A percentile compares a stretch with the other conserved stretches of the same genome.
Conservation (phyloP, 2,329 filamentous ascomycete genomes). For the Paramyrothecium roridum region DNA sequence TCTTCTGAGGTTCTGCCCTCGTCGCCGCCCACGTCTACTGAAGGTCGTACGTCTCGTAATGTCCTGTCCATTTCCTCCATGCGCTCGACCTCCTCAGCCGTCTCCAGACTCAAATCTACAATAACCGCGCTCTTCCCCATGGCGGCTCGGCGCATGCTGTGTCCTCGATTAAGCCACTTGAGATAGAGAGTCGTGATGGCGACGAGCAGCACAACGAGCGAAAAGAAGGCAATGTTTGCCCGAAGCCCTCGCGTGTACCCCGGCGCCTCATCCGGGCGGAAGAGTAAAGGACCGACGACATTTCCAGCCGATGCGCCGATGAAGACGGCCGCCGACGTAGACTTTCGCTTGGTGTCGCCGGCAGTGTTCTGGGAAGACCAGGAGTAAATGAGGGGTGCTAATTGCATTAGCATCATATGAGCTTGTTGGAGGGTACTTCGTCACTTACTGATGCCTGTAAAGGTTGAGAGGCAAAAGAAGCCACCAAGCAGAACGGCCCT, state of each 20-base stretch:
- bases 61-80: conserved; percentile 24
- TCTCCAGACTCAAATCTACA: conserved; percentile 58
- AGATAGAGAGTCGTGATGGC: conserved; percentile 41
- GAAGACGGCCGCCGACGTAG: conserved; percentile 61
- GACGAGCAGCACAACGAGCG: conserved; percentile 53
- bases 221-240: conserved; percentile 60
- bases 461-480: conserved; percentile 58
- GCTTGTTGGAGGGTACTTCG: conserved; percentile 13
- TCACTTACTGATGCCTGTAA: conserved; percentile 38
- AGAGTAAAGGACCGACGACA: conserved; percentile 63
- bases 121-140: conserved; percentile 58
- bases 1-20: conserved; percentile 6
- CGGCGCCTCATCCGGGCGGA: conserved; percentile 47
- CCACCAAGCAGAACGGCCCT: conserved; percentile 50
- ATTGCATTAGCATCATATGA: conserved; percentile 5
- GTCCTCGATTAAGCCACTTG: conserved; percentile 49
- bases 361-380: conserved; percentile 63
- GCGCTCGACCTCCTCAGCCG: conserved; percentile 36
- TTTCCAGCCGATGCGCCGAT: conserved; percentile 65
- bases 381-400: conserved; percentile 55
- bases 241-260: conserved; percentile 48
- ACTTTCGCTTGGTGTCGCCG: conserved; percentile 68
- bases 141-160: conserved; percentile 49
- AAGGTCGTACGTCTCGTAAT: conserved; percentile 7
- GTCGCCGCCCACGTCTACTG: conserved; percentile 6